Evolutionary conservation across 2,329 filamentous ascomycete genomes (phyloP).

Genomic region (Arthrobotrys megalospora): DNA sequence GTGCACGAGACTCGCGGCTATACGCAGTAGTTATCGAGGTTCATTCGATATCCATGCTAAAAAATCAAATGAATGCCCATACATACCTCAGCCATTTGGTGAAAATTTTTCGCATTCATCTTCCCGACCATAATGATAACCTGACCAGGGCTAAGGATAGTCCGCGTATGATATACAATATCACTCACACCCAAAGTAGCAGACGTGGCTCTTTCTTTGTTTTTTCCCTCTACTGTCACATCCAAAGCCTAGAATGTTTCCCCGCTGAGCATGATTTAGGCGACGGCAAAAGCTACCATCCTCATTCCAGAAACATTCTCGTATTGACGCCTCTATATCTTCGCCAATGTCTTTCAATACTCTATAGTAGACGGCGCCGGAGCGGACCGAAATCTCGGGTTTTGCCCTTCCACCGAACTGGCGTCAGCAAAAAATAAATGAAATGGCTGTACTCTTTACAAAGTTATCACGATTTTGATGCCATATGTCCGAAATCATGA

Average conservation of each 20-base stretch:
- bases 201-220: slow-evolving; percentile 52
- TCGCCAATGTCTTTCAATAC: slow-evolving; percentile 4
- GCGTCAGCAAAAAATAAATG: slow-evolving; percentile 9
- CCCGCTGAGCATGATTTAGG: slow-evolving; percentile 42
- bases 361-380: slow-evolving; percentile 1
- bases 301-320: slow-evolving; percentile 51
- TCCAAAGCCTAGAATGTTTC: slow-evolving; percentile 37
- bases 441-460: background rate
- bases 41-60: slow-evolving; percentile 8
- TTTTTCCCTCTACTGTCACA: slow-evolving; percentile 30
- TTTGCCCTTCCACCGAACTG: slow-evolving; percentile 16
- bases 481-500: slow-evolving; percentile 1
- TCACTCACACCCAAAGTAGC: slow-evolving; percentile 41
- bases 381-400: slow-evolving; percentile 36
- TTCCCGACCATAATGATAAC: slow-evolving; percentile 17
- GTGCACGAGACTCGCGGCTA: slow-evolving; percentile 24
- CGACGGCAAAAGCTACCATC: slow-evolving; percentile 39
- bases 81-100: slow-evolving; percentile 13
- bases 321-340: slow-evolving; percentile 18
- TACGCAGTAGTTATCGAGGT: slow-evolving; percentile 5
- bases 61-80: slow-evolving; percentile 25
- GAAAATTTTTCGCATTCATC: slow-evolving; percentile 54
- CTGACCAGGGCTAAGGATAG: slow-evolving; percentile 23
- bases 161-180: slow-evolving; percentile 43
- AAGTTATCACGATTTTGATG: too few species aligned